phyloP scores from a whole-genome alignment of 2,329 filamentous ascomycete genomes.

The Diaporthe sp. region DNA sequence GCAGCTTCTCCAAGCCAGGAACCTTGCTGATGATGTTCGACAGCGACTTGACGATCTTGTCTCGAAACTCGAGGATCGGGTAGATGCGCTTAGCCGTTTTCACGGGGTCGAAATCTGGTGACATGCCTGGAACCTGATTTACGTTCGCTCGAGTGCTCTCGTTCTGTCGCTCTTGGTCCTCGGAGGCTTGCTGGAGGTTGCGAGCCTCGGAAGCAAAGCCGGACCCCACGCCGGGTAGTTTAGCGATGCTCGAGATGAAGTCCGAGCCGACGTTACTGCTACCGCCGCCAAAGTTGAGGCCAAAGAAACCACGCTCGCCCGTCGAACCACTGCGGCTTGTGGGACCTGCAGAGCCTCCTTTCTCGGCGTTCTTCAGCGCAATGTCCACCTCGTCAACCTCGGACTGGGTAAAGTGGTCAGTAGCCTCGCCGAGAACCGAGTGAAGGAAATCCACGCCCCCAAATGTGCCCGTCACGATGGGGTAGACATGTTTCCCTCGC shows the following conservation, averaged over 20 bases:
- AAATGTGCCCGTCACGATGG: conserved; percentile 79
- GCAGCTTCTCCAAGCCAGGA: conserved; percentile 87
- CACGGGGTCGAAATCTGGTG: conserved; percentile 79
- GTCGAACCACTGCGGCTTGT: conserved; percentile 38
- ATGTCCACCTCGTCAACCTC: conserved; percentile 85
- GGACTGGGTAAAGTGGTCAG: conserved; percentile 85
- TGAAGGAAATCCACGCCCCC: conserved; percentile 88
- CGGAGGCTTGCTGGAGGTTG: conserved; percentile 68
- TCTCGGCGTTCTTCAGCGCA: conserved; percentile 75
- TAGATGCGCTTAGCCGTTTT: conserved; percentile 87
- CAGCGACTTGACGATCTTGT: conserved; percentile 91
- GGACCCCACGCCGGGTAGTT: conserved; percentile 77
- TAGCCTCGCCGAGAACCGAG: conserved; percentile 80
- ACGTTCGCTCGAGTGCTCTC: conserved; percentile 53
- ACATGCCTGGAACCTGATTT: conserved; percentile 79
- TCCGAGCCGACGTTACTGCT: conserved; percentile 51
- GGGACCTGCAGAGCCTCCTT: conserved; percentile 41
- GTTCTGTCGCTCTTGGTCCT: conserved; percentile 71
- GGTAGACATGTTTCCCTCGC: conserved; percentile 74
- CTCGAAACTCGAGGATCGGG: conserved; percentile 91
- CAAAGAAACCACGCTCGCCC: conserved; percentile 46
- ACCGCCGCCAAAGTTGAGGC: conserved; percentile 47
- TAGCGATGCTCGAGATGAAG: conserved; percentile 78
- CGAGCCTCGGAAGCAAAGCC: conserved; percentile 75
- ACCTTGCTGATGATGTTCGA: conserved; percentile 89